Evolutionary conservation across 768 basidiomycete species (phyloP).

Genomic region (Suillus fuscotomentosus): DNA sequence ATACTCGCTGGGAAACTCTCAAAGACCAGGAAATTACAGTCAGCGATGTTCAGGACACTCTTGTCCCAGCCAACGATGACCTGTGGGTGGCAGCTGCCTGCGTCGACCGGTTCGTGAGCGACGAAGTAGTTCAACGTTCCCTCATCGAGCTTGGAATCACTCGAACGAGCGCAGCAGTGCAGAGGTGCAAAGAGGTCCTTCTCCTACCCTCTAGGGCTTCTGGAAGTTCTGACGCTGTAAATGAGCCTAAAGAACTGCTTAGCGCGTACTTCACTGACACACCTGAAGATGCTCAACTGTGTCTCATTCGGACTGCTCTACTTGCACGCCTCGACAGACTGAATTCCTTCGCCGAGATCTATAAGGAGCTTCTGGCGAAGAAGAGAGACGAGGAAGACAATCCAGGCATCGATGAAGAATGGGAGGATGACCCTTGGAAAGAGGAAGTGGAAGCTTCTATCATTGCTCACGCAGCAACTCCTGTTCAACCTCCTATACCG

Average conservation of each 20-base stretch:
- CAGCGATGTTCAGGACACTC: conserved; percentile 43
- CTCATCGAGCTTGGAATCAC: conserved; percentile 64
- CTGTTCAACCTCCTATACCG: conserved; percentile 41
- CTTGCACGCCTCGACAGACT: conserved; percentile 66
- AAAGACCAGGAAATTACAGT: conserved; percentile 57
- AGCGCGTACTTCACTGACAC: conserved; percentile 52
- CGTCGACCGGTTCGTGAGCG: conserved; percentile 62
- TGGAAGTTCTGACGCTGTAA: conserved; percentile 16
- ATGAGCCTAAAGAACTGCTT: conserved; percentile 28
- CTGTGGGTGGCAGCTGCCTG: conserved; percentile 79
- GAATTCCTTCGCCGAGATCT: conserved; percentile 70
- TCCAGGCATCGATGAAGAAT: conserved; percentile 39
- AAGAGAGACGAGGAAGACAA: conserved; percentile 24
- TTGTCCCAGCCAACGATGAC: conserved; percentile 60
- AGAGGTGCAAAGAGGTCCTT: conserved; percentile 42
- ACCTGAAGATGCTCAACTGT: conserved; percentile 64
- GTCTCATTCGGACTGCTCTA: conserved; percentile 63
- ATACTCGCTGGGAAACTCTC: conserved; percentile 55
- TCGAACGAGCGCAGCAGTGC: conserved; percentile 50
- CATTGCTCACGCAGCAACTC: conserved; percentile 21
- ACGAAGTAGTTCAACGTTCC: conserved; percentile 50
- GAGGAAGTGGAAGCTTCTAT: conserved; percentile 39
- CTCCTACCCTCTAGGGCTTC: conserved; percentile 15
- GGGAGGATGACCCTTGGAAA: conserved; percentile 64
- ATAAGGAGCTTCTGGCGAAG: conserved; percentile 36